phyloP scores from a whole-genome alignment of 129 eudicot genomes.

The Glebionis coronaria region DNA sequence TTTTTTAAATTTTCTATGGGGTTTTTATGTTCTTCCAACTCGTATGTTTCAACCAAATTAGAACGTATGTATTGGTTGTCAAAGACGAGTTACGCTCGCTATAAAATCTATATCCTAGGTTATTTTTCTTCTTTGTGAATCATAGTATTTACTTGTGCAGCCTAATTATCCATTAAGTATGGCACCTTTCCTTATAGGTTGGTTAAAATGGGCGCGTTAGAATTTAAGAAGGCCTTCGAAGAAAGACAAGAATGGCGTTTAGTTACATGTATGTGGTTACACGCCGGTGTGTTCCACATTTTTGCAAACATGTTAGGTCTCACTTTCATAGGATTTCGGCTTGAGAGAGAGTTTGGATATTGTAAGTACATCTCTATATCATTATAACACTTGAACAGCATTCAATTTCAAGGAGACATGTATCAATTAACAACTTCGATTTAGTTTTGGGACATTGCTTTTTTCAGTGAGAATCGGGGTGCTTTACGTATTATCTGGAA shows the following conservation, averaged over 20 bases:
- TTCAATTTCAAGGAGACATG: not conserved
- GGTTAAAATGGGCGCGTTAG: conserved; percentile 59
- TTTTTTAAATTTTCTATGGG: not conserved
- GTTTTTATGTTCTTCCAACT: conserved; percentile 5
- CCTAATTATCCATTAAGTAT: not conserved
- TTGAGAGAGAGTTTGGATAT: conserved; percentile 78
- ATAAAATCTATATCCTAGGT: too few relatives aligned
- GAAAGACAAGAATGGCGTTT: conserved; percentile 55
- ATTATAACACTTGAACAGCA: not conserved
- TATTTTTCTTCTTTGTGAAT: too few relatives aligned
- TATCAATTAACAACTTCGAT: not conserved
- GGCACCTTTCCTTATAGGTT: conserved; percentile 33
- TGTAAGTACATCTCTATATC: conserved; percentile 24
- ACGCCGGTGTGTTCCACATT: conserved; percentile 79
- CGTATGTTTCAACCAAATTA: too few relatives aligned
- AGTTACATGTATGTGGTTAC: conserved; percentile 75
- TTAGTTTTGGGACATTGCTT: not conserved
- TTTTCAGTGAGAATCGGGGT: conserved; percentile 54
- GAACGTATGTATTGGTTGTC: too few relatives aligned
- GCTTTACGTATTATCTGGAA: conserved; percentile 53
- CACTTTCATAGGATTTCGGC: conserved; percentile 72
- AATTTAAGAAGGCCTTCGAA: conserved; percentile 43
- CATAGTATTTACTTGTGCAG: not conserved
- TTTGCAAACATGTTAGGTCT: conserved; percentile 77
- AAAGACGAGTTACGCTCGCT: too few relatives aligned